Evolutionary conservation across 192 early-diverging fungal genomes (phyloP).

Genomic region (Lobulomyces angularis): DNA sequence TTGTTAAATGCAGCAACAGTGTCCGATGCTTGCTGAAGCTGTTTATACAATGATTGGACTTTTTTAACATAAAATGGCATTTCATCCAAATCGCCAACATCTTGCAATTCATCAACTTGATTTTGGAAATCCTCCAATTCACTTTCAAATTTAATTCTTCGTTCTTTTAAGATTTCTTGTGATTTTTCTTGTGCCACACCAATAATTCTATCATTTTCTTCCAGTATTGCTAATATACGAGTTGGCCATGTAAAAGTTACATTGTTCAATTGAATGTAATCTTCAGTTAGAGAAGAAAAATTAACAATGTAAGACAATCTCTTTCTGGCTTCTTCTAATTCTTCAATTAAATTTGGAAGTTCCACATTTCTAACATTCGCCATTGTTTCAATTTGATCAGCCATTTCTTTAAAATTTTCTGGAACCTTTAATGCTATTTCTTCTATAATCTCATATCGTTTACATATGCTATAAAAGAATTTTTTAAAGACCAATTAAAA

Average conservation of each 20-base stretch:
- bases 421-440: constrained; percentile 34
- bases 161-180: constrained; percentile 33
- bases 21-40: constrained; percentile 35
- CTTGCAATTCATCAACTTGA: constrained; percentile 47
- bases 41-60: constrained; percentile 41
- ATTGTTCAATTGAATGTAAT: constrained; percentile 47
- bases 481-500: constrained; percentile 3
- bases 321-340: constrained; percentile 37
- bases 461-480: constrained; percentile 30
- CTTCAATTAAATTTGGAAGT: constrained; percentile 29
- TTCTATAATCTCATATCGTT: constrained; percentile 35
- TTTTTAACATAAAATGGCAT: constrained; percentile 60
- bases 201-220: constrained; percentile 41
- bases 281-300: constrained; percentile 37
- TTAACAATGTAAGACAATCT: constrained; percentile 42
- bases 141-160: constrained; percentile 35
- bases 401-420: constrained; percentile 55
- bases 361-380: constrained; percentile 24
- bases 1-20: constrained; percentile 50
- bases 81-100: constrained; percentile 52
- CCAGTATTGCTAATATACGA: constrained; percentile 37
- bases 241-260: constrained; percentile 49
- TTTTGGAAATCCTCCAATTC: constrained; percentile 43
- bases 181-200: constrained; percentile 39
- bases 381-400: constrained; percentile 50